These are phyloP conservation scores for Neurospora sp. DNA, from an alignment of 495 filamentous ascomycete species.

Conservation along the genomic window DNA sequence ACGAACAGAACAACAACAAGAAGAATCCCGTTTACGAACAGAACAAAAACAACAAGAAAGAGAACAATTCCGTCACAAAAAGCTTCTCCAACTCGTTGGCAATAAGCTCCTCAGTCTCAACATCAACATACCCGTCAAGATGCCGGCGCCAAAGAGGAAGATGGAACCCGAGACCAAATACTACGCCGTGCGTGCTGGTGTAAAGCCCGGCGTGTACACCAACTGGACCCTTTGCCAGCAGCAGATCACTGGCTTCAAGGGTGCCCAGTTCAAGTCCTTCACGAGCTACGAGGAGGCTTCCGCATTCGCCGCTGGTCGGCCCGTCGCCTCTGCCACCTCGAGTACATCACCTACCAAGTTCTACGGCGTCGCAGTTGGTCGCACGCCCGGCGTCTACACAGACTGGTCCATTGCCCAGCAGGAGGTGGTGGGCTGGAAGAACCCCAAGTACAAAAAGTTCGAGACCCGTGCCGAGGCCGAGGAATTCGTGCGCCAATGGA, in stretches of 20 bases:
- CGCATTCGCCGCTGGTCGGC: conserved; percentile 59
- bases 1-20: neutral
- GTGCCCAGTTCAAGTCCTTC: conserved; percentile 82
- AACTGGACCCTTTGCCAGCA: conserved; percentile 71
- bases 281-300: conserved; percentile 64
- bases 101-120: neutral
- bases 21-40: neutral
- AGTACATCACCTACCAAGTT: conserved; percentile 41
- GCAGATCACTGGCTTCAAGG: conserved; percentile 78
- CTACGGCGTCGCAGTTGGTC: conserved; percentile 79
- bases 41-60: neutral
- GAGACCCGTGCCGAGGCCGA: conserved; percentile 65
- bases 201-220: conserved; percentile 76
- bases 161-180: conserved; percentile 43
- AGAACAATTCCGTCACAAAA: neutral
- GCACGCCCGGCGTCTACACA: conserved; percentile 77
- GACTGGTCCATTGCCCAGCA: conserved; percentile 71
- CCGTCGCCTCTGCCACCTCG: conserved; percentile 20
- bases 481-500: conserved; percentile 27
- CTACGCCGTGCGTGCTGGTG: conserved; percentile 76
- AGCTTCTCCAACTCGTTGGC: neutral
- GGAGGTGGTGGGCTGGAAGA: conserved; percentile 66
- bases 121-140: neutral
- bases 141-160: neutral
- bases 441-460: conserved; percentile 76